Percentiles rank a stretch among this genome's conserved stretches.
Conservation (phyloP, 2,329 filamentous ascomycete genomes). For the Scedosporium aurantiacum region DNA sequence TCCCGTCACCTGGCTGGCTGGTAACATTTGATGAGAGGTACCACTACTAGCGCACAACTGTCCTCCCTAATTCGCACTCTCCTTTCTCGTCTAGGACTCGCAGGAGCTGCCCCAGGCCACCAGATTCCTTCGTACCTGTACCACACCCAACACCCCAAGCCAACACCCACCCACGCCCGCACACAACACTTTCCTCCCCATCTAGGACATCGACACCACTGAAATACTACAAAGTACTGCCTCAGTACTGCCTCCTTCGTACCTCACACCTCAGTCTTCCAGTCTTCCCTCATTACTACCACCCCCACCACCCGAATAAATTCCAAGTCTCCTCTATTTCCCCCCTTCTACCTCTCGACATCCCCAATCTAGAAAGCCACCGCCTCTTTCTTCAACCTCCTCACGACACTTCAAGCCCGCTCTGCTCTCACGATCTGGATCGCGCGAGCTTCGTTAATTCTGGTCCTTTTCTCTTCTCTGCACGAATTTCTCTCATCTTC, state of each 20-base stretch:
- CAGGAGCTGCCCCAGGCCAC: not conserved
- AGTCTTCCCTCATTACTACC: constrained; percentile 2
- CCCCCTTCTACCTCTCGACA: constrained; percentile 13
- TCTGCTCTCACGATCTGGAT: constrained; percentile 13
- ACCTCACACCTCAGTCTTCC: constrained; percentile 8
- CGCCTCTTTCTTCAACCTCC: constrained; percentile 10
- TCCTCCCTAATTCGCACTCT: not conserved
- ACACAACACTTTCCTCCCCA: constrained; percentile 1
- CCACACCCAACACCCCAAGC: not conserved
- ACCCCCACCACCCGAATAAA: constrained; percentile 9
- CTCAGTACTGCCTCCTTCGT: constrained; percentile 7
- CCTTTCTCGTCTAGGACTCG: not conserved
- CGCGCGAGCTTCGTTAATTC: constrained; percentile 13
- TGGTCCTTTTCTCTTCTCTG: constrained; percentile 8
- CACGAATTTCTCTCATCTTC: constrained; percentile 8
- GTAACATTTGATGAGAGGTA: not conserved
- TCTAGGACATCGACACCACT: constrained; percentile 4
- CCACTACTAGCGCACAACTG: not conserved
- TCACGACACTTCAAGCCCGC: not conserved
- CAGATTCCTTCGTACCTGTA: not conserved
- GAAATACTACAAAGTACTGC: constrained; percentile 1
- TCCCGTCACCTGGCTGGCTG: not conserved
- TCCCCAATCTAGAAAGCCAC: constrained; percentile 5
- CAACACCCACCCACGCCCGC: not conserved
- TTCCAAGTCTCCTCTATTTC: constrained; percentile 12